Evolutionary conservation across 768 basidiomycete genomes (phyloP), one percentile per base, ranked within the genome.

Genomic region (Xerocomus potaroensis): DNA sequence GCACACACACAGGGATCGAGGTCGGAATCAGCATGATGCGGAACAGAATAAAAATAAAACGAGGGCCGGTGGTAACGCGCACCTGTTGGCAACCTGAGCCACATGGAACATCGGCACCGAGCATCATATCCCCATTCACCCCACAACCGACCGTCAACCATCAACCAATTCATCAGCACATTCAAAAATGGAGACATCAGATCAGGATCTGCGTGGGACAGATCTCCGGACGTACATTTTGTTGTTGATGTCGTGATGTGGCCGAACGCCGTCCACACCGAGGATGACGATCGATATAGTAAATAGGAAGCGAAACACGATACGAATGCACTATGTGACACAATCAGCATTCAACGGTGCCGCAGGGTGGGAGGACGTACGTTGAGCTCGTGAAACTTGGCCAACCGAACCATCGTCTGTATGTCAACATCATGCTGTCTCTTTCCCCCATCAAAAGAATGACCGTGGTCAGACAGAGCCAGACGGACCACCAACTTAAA

Each of bases 311-410:
- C 90, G 83, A 68, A 88, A 87, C 16, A 80, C 56, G 41, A 89
- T 66, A 2, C 88, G 87, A 32, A 87, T 77, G 34, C 69, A 77
- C 89, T 90, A 26, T 5, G 16, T 16, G 2, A 8, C 21, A n/a
- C 15, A 10, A 29, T 50, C 27, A 46, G 45, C 51, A 31, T 11
- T 7, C 7, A 11, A 33, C n/a, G 3, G 16, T 8, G 16, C 14
- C 22, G 24, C 1, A 15, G 5, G 26, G 47, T 3, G 9, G 23
- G 12, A 18, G 22, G 6, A 67, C 87, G 29, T 52, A 91, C 89
- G 54, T 92, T 92, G 32, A 91, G 66, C 57, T 91, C 87, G 32
- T 87, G 84, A 59, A 87, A 91, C 52, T 83, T 90, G 29, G 83
- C 83, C 41, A 92, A 66, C 18, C 87, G 80, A 18, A 87, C 74